Evolutionary conservation across 805 yeast genomes (phyloP).

Genomic region (Hanseniaspora nectarophila): DNA sequence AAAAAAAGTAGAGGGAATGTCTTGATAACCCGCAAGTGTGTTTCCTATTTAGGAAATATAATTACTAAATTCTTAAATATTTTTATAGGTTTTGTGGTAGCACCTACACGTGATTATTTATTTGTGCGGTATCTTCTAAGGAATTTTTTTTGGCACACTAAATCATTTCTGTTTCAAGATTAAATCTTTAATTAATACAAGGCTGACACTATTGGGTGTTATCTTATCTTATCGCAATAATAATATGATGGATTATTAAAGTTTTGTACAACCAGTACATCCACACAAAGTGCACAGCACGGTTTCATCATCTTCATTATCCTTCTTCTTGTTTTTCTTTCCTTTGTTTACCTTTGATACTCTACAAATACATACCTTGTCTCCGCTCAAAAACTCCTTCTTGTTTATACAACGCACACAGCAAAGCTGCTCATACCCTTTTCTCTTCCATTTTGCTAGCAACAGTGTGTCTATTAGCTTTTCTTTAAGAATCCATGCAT

Average conservation of each 20-base stretch:
- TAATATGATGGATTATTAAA: no score
- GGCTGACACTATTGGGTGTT: no score
- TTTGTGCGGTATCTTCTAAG: background rate
- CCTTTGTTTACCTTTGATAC: conserved; percentile 41
- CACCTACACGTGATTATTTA: background rate
- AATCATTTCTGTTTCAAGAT: no score
- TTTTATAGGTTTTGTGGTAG: background rate
- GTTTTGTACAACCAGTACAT: conserved; percentile 57
- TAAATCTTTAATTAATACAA: no score
- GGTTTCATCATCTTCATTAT: conserved; percentile 26
- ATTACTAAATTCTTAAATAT: background rate
- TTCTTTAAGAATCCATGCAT: conserved; percentile 60
- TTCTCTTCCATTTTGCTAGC: conserved; percentile 75
- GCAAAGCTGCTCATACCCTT: conserved; percentile 78
- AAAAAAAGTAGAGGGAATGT: background rate
- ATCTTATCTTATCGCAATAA: no score
- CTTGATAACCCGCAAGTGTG: no score
- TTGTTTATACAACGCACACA: conserved; percentile 63
- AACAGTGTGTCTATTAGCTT: conserved; percentile 54
- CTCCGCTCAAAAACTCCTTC: conserved; percentile 48
- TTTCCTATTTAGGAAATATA: background rate
- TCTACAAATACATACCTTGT: conserved; percentile 69
- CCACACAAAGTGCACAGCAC: conserved; percentile 68
- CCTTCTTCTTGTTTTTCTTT: conserved; percentile 15
- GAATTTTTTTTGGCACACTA: no score